A percentile compares a stretch with the other conserved stretches of the same genome.
These are phyloP conservation scores for Hyaloscypha hepaticicola DNA, from an alignment of 495 filamentous ascomycete species.

Conservation along the genomic window DNA sequence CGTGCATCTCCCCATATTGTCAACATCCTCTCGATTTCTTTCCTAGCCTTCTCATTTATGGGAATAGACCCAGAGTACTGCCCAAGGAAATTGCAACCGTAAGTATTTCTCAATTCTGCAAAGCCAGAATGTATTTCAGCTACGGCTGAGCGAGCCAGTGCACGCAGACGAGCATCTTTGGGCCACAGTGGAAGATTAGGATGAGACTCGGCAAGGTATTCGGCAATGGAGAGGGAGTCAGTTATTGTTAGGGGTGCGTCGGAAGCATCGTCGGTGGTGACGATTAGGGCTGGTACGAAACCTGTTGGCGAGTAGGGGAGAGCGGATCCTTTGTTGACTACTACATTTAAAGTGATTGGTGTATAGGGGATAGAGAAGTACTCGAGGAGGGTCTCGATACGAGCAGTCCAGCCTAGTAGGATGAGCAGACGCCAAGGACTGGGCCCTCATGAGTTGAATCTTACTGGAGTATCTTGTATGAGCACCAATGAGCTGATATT, in stretches of 20 bases:
- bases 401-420: conserved; percentile 38
- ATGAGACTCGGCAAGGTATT: conserved; percentile 50
- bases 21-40: conserved; percentile 36
- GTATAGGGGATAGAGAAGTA: conserved; percentile 40
- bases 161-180: conserved; percentile 41
- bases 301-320: conserved; percentile 33
- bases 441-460: neutral
- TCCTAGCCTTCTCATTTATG: conserved; percentile 26
- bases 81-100: conserved; percentile 46
- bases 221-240: conserved; percentile 55
- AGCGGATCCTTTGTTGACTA: neutral
- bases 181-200: conserved; percentile 49
- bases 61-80: conserved; percentile 31
- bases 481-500: conserved; percentile 38
- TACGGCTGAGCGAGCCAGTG: conserved; percentile 48
- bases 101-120: conserved; percentile 41
- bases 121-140: conserved; percentile 60
- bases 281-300: conserved; percentile 37
- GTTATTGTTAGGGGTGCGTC: conserved; percentile 36
- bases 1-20: conserved; percentile 37
- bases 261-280: conserved; percentile 28
- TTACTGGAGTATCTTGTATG: conserved; percentile 41
- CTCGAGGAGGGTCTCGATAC: conserved; percentile 39
- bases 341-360: neutral
- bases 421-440: conserved; percentile 7